Percentiles rank a stretch among this genome's conserved stretches.
Evolutionary conservation across 768 basidiomycete genomes (phyloP).

Genomic region (Holtermannia corniformis): DNA sequence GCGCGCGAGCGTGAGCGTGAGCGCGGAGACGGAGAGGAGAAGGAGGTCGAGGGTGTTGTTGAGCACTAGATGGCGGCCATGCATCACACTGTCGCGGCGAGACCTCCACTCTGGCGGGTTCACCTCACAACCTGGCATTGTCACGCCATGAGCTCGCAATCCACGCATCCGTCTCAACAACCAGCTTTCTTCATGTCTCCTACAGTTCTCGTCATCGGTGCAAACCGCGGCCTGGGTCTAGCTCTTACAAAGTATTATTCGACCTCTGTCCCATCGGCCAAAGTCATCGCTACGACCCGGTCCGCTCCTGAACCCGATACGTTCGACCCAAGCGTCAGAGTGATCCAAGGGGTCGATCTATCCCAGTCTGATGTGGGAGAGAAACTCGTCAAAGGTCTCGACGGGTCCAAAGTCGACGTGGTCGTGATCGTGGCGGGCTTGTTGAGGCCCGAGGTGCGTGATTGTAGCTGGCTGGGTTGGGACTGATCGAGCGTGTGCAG

Average conservation of each 20-base stretch:
- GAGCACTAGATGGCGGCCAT: too few species aligned
- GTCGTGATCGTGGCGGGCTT: slow-evolving; percentile 45
- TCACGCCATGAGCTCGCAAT: too few species aligned
- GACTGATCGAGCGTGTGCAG: slow-evolving; percentile 17
- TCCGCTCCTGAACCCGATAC: slow-evolving; percentile 19
- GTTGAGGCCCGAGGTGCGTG: slow-evolving; percentile 44
- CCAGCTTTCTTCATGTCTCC: too few species aligned
- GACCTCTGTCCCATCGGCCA: slow-evolving; percentile 20
- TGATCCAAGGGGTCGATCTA: slow-evolving; percentile 44
- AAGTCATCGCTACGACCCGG: slow-evolving; percentile 45
- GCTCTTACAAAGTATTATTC: slow-evolving; percentile 39
- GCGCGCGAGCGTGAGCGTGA: too few species aligned
- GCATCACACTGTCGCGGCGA: neutral
- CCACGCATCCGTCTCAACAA: too few species aligned
- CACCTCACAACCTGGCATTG: neutral
- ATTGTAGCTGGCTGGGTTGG: neutral
- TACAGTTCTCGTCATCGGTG: slow-evolving; percentile 44
- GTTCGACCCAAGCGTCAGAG: slow-evolving; percentile 41
- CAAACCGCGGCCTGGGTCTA: slow-evolving; percentile 46
- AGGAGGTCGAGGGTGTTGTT: too few species aligned
- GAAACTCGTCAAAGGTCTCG: slow-evolving; percentile 42
- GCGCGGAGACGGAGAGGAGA: too few species aligned
- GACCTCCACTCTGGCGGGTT: neutral
- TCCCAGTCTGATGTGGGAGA: slow-evolving; percentile 40
- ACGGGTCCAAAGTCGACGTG: slow-evolving; percentile 38